phyloP scores from a whole-genome alignment of 2,329 filamentous ascomycete species.

The Fusarium circinatum region DNA sequence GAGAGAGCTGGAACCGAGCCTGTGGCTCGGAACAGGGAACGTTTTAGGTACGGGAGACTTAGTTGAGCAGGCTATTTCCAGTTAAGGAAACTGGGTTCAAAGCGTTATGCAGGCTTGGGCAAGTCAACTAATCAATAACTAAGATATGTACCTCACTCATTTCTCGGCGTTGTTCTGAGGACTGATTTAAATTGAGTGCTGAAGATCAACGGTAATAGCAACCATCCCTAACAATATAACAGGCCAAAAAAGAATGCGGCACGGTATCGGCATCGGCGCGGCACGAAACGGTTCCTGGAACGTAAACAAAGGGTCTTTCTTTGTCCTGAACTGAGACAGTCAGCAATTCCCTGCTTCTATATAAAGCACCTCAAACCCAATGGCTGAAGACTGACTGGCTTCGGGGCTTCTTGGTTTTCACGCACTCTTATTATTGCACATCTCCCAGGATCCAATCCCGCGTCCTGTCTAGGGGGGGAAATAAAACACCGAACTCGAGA shows the following conservation, averaged over 20 bases:
- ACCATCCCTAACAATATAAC: background rate
- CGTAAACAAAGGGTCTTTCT: background rate
- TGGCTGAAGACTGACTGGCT: background rate
- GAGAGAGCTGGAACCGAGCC: slow-evolving; percentile 32
- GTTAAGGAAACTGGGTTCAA: slow-evolving; percentile 39
- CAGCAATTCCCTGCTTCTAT: background rate
- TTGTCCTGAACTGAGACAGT: background rate
- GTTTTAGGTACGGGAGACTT: slow-evolving; percentile 31
- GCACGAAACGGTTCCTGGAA: slow-evolving; percentile 4
- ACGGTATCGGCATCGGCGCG: background rate
- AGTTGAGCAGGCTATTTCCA: slow-evolving; percentile 35
- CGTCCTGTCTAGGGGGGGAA: no score
- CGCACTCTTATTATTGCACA: slow-evolving; percentile 12
- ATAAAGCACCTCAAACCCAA: background rate
- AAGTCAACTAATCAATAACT: slow-evolving; percentile 15
- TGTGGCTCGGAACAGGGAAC: slow-evolving; percentile 26
- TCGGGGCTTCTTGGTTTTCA: background rate
- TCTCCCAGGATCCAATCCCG: slow-evolving; percentile 30
- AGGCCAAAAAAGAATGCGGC: background rate
- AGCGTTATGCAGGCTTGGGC: slow-evolving; percentile 22
- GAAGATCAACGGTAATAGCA: slow-evolving; percentile 25
- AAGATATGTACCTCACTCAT: background rate
- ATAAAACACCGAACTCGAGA: no score
- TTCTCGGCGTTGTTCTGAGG: slow-evolving; percentile 30
- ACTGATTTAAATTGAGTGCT: slow-evolving; percentile 31